phyloP scores from a whole-genome alignment of 805 yeast genomes.

The Suhomyces pyralidae region DNA sequence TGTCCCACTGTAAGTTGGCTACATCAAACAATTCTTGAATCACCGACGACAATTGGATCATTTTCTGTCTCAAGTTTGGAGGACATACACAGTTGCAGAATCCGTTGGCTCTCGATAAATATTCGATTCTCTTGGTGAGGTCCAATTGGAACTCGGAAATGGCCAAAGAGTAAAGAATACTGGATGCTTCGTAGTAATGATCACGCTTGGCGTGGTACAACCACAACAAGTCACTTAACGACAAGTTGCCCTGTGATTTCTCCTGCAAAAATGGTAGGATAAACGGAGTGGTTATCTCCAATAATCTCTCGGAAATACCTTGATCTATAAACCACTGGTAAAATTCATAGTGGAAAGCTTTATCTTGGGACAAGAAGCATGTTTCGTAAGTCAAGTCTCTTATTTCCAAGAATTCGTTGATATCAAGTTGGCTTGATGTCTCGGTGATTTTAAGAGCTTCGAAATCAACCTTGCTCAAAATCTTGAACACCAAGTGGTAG shows the following conservation, averaged over 20 bases:
- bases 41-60: conserved; percentile 63
- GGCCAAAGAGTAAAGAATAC: conserved; percentile 64
- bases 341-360: conserved; percentile 84
- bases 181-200: conserved; percentile 79
- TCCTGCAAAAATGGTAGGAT: conserved; percentile 75
- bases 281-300: conserved; percentile 79
- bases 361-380: conserved; percentile 73
- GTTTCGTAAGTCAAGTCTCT: conserved; percentile 72
- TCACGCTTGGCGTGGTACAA: conserved; percentile 81
- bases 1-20: conserved; percentile 77
- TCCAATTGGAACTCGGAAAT: conserved; percentile 67
- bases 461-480: conserved; percentile 69
- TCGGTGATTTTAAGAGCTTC: conserved; percentile 48
- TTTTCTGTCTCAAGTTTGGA: conserved; percentile 70
- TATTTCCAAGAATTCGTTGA: conserved; percentile 52
- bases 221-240: conserved; percentile 84
- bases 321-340: conserved; percentile 89
- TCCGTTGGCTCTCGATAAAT: conserved; percentile 86
- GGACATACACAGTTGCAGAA: conserved; percentile 84
- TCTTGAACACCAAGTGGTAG: conserved; percentile 71
- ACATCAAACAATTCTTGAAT: conserved; percentile 83
- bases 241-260: conserved; percentile 58
- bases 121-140: conserved; percentile 77
- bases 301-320: conserved; percentile 70
- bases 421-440: conserved; percentile 35